Evolutionary conservation across 2,329 filamentous ascomycete genomes (phyloP).

Genomic region (Bipolaris oryzae): DNA sequence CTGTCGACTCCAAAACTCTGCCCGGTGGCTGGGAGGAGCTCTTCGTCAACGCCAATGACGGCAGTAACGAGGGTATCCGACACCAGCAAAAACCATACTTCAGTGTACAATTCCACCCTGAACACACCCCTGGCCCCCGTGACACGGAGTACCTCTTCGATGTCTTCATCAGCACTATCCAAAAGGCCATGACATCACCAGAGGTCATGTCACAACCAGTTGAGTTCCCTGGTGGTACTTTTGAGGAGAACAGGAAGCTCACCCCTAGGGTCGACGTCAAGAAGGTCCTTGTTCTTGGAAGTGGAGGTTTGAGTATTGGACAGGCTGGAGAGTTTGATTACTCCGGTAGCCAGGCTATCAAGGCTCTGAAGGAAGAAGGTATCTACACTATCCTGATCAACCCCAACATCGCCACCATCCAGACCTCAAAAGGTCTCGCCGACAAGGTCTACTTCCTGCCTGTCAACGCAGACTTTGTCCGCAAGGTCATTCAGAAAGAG

Average conservation of each 20-base stretch:
- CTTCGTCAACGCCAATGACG: conserved; percentile 97
- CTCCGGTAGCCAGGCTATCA: conserved; percentile 97
- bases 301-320: conserved; percentile 93
- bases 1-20: conserved; percentile 80
- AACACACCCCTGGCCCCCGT: conserved; percentile 91
- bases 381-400: conserved; percentile 99
- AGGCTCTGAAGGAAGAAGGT: conserved; percentile 95
- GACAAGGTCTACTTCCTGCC: conserved; percentile 99
- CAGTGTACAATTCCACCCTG: conserved; percentile 99
- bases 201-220: conserved; percentile 74
- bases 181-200: conserved; percentile 70
- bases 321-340: conserved; percentile 99
- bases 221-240: conserved; percentile 82
- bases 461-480: conserved; percentile 94
- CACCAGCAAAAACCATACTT: conserved; percentile 87
- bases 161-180: conserved; percentile 88
- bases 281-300: conserved; percentile 93
- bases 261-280: conserved; percentile 84
- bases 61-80: conserved; percentile 96
- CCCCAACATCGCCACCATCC: conserved; percentile 98
- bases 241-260: conserved; percentile 75
- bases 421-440: conserved; percentile 95
- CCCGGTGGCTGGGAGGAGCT: conserved; percentile 86
- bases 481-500: conserved; percentile 96
- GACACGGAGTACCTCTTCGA: conserved; percentile 98